Base-by-base conservation (phyloP, 2,329 filamentous ascomycete species). In the Rosellinia necatrix region DNA sequence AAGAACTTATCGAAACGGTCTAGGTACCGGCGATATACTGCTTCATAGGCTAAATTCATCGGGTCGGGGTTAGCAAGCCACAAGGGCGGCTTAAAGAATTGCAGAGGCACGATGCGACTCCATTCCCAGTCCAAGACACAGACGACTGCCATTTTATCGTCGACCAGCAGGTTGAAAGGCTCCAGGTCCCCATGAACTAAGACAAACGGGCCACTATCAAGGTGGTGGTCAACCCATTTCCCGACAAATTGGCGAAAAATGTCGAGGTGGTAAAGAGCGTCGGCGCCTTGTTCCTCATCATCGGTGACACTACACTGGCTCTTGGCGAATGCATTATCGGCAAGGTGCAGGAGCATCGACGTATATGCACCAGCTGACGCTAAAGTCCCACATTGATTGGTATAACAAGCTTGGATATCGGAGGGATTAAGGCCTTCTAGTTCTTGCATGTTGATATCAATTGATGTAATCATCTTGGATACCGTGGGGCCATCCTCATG, bases 51-150 rank as follows among this genome's bases (percentile, higher is more conserved):
- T 22, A 57, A 27, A 8, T n/a, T 41, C 21, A 8, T 41, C 13
- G 48, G 19, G 30, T 48, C 32, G 32, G 17, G 24, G 29, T 21
- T 48, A 24, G 12, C 35, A 24, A 68, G 49, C 66, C 61, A 69
- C 38, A 67, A 56, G 6, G 66, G 65, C 12, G 62, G 65, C 19
- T 55, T 62, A 53, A 68, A 68, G 49, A 66, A 64, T 49, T 67
- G 62, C 10, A 17, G 54, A 42, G 65, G 61, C 17, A 68, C 62
- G 32, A 68, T 52, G 17, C 60, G 62, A 57, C 62, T 66, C 66
- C 64, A 68, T 57, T 69, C 64, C 64, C 64, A 68, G 46, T 68
- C 61, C 24, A 67, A 49, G 48, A 68, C 58, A 25, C 60, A 60
- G 51, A 61, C 43, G 24, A 68, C 62, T 29, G 49, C 42, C 44